A percentile compares a stretch with the other conserved stretches of the same genome.
Conservation (phyloP, 176 grass and related monocot genomes). For the Zea mays region Zm-B73-REFERENCE-NAM-5.0 NC_050099.1:176515001-176515500, state of each 20-base stretch:
- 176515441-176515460: constrained; percentile 47
- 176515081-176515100: background rate
- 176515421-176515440: constrained; percentile 65
- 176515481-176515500: constrained; percentile 45
- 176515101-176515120: background rate
- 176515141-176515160: background rate
- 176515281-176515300: background rate
- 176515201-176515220: background rate
- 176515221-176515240: constrained; percentile 7
- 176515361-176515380: constrained; percentile 61
- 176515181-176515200: background rate
- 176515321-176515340: constrained; percentile 11
- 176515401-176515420: constrained; percentile 77
- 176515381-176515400: constrained; percentile 89
- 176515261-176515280: background rate
- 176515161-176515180: background rate
- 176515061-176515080: constrained; percentile 9
- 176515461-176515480: constrained; percentile 58
- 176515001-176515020: constrained; percentile 91
- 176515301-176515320: background rate
- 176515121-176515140: background rate
- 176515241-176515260: background rate
- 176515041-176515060: background rate
- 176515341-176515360: background rate
- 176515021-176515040: constrained; percentile 45